Evolutionary conservation across 441 rosid species (phyloP).

Genomic region (Pelargonium myrrhifolium): DNA sequence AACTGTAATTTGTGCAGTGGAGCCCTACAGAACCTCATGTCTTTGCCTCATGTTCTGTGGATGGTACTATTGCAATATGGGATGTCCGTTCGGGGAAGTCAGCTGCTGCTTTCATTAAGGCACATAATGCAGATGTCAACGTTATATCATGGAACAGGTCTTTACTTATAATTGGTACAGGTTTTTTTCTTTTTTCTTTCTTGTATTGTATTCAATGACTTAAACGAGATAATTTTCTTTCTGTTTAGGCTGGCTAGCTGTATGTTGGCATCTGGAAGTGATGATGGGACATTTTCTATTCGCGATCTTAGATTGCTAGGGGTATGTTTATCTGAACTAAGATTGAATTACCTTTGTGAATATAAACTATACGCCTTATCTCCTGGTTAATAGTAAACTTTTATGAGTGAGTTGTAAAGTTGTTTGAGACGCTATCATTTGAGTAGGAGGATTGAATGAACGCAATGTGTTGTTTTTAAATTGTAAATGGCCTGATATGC

Average conservation of each 20-base stretch:
- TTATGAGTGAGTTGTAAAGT: no score
- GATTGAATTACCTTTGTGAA: not conserved
- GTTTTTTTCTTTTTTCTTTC: not conserved
- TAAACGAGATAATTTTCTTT: constrained; percentile 8
- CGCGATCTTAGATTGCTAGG: constrained; percentile 74
- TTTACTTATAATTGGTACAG: constrained; percentile 6
- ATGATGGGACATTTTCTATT: constrained; percentile 87
- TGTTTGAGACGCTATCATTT: not conserved
- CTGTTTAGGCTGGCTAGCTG: constrained; percentile 68
- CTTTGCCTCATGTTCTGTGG: constrained; percentile 85
- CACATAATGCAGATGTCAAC: constrained; percentile 86
- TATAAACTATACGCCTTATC: not conserved
- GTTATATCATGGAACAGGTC: constrained; percentile 97
- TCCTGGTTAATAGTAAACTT: not conserved
- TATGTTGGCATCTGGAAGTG: constrained; percentile 95
- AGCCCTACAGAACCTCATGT: constrained; percentile 74
- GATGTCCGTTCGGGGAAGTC: constrained; percentile 65
- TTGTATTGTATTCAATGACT: constrained; percentile 7
- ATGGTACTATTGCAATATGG: constrained; percentile 77
- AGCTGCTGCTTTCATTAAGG: constrained; percentile 63
- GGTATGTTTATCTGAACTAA: constrained; percentile 22
- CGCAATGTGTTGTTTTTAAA: not conserved
- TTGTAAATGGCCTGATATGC: not conserved
- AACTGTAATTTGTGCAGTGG: constrained; percentile 51
- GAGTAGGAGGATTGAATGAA: not conserved